These are phyloP conservation scores for Brasenia schreberi DNA, from an alignment of 164 flowering plant species.

Conservation along the genomic window DNA sequence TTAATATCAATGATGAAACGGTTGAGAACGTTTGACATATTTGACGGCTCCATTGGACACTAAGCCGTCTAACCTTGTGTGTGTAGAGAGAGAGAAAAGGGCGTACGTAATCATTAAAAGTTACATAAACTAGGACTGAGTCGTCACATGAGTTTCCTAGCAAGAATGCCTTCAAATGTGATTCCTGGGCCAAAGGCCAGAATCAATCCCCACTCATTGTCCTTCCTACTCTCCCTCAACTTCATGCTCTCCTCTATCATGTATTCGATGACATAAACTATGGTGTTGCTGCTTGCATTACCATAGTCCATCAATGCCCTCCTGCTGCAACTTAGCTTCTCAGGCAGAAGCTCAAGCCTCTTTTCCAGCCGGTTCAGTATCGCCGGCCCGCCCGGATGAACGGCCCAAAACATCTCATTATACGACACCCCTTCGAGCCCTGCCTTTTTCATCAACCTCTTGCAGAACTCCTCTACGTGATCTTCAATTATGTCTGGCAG, in stretches of 20 bases:
- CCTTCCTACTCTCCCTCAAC: slow-evolving; percentile 18
- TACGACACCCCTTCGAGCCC: slow-evolving; percentile 34
- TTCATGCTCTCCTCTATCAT: slow-evolving; percentile 65
- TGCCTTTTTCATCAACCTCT: slow-evolving; percentile 28
- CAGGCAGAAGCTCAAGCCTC: slow-evolving; percentile 62
- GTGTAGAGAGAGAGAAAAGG: neutral
- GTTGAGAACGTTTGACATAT: no score
- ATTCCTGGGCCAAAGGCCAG: slow-evolving; percentile 95
- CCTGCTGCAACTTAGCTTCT: slow-evolving; percentile 65
- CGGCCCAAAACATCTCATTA: slow-evolving; percentile 87
- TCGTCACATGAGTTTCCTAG: slow-evolving; percentile 35
- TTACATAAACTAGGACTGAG: neutral
- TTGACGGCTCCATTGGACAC: no score
- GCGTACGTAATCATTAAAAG: neutral
- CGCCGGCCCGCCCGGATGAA: slow-evolving; percentile 93
- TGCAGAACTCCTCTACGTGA: slow-evolving; percentile 56
- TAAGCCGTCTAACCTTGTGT: no score
- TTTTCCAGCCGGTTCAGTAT: slow-evolving; percentile 77
- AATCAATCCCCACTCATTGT: slow-evolving; percentile 67
- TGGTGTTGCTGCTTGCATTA: slow-evolving; percentile 88
- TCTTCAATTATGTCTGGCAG: slow-evolving; percentile 91
- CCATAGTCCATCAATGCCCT: slow-evolving; percentile 77
- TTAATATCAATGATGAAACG: no score
- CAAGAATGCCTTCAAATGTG: slow-evolving; percentile 81
- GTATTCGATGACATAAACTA: slow-evolving; percentile 87